Base-by-base conservation (phyloP, 768 basidiomycete species). In the Suillus cothurnatus region DNA sequence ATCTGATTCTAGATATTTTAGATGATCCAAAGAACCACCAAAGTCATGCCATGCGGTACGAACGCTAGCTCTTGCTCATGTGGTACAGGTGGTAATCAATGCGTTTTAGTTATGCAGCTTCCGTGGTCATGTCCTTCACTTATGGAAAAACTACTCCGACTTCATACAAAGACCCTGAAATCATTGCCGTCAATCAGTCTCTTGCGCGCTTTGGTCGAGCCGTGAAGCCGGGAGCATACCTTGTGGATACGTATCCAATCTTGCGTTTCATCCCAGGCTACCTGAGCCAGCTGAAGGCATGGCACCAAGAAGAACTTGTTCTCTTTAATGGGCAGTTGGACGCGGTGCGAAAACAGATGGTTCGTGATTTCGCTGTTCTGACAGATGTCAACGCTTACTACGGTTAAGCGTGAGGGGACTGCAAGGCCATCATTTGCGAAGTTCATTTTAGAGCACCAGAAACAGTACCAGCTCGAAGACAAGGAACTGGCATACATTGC, bases 281-380 rank as follows among this genome's bases (percentile, higher is more conserved):
- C 67, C 77, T 87, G 15, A 79, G 80, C 4, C 82, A 85, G 64
- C 74, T 91, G 6, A 81, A 79, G 64, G 75, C 79, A 4, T 86
- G 85, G 45, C 88, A 90, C 67, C 23, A 67, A 36, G 77, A 81
- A 59, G 81, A 82, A 64, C 70, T 79, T 14, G 68, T 49, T 1
- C 66, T 81, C 41, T 82, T 76, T 62, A 43, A 67, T 14, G 66
- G 73, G 0, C 78, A 78, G 64, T 34, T 81, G 17, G 69, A 75
- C 14, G 57, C 52, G 9, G 77, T 76, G 14, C 66, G 70, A n/a
- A 64, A 70, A 39, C 67, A 71, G 23, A 70, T 80, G 70, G 79
- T 78, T 39, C 50, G 65, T 67, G 41, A 21, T 49, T 31, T 21
- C 11, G 36, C 34, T n/a, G 5, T 7, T 15, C 23, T 28, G 6